A percentile compares a stretch with the other conserved stretches of the same genome.
phyloP scores from a whole-genome alignment of 164 flowering plant genomes.

The Akebia trifoliata region DNA sequence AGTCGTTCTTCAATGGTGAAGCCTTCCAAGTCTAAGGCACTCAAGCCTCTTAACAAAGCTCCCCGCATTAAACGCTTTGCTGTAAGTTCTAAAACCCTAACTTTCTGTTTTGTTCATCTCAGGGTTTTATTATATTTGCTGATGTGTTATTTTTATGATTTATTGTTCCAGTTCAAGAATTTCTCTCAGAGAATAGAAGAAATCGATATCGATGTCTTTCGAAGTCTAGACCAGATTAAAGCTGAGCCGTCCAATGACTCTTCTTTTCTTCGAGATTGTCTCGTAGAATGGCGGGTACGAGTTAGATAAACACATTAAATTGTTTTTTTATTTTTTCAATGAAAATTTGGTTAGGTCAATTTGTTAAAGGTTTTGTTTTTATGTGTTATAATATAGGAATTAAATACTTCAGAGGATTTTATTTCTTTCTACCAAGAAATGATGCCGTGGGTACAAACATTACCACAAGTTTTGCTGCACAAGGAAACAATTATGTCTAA shows the following conservation, averaged over 20 bases:
- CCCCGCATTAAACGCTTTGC: constrained; percentile 67
- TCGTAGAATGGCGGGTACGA: constrained; percentile 79
- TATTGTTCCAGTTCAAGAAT: constrained; percentile 60
- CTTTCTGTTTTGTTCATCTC: background rate
- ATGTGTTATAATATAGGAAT: constrained; percentile 43
- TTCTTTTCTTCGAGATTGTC: constrained; percentile 68
- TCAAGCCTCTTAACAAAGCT: constrained; percentile 70
- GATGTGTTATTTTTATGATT: background rate
- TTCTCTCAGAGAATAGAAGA: constrained; percentile 62
- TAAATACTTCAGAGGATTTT: constrained; percentile 92
- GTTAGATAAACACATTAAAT: background rate
- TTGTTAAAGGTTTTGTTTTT: constrained; percentile 4
- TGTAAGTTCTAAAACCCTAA: constrained; percentile 32
- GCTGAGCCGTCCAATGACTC: constrained; percentile 68
- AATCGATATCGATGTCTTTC: constrained; percentile 62
- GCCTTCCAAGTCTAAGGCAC: constrained; percentile 42
- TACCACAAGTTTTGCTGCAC: constrained; percentile 65
- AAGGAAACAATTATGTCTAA: constrained; percentile 64
- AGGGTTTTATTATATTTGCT: background rate
- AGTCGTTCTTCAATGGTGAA: constrained; percentile 25
- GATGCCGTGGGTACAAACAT: constrained; percentile 71
- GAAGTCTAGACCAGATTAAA: constrained; percentile 52
- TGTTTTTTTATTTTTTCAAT: too few relatives aligned
- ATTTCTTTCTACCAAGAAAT: constrained; percentile 75
- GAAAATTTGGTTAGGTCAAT: background rate